Base-by-base conservation (phyloP, 495 filamentous ascomycete species). In the Filosporella fistucella region DNA sequence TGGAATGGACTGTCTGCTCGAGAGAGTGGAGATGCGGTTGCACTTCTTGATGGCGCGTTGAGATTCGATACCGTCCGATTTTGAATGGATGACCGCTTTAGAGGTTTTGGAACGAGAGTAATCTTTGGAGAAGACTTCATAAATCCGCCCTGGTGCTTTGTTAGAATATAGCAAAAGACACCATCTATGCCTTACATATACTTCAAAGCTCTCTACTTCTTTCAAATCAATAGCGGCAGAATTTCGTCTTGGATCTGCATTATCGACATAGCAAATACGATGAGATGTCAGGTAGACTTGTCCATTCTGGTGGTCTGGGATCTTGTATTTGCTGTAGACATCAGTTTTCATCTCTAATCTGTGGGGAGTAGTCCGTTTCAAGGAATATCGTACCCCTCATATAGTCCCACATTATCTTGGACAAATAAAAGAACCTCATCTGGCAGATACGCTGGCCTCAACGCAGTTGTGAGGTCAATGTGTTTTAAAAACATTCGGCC, bases 241-340 rank as follows among this genome's bases (percentile, higher is more conserved):
- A 62, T 86, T 76, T 64, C 88, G 89, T 24, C 93, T 76, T 7
- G 94, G 89, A 48, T 96, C 86, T 14, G 82, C 77, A 50, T 90
- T 84, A 55, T 95, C 89, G 51, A 99, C 87, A 61, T 97, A 99
- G 70, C 90, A 97, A 37, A 88, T 82, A 33, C 93, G 84, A 62
- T 97, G 90, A 7, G 91, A 93, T 17, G 93, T 97, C 56, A 99
- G 68, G 61, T 99, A 99, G 32, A 89, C 87, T 68, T 95, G 89
- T 53, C 93, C 93, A 71, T 95, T 86, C 59, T 99, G 94, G 33
- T 89, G 86, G 53, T 88, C 80, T n/a, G 89, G 85, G 41, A 97
- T 79, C 68, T 97, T 97, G 74, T 81, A 91, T 70, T 96, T 97
- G 49, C 91, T 96, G 52, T 35, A 22, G 47, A n/a, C n/a, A 45